phyloP scores from a whole-genome alignment of 345 rosid genomes.

The Populus ilicifolia region DNA sequence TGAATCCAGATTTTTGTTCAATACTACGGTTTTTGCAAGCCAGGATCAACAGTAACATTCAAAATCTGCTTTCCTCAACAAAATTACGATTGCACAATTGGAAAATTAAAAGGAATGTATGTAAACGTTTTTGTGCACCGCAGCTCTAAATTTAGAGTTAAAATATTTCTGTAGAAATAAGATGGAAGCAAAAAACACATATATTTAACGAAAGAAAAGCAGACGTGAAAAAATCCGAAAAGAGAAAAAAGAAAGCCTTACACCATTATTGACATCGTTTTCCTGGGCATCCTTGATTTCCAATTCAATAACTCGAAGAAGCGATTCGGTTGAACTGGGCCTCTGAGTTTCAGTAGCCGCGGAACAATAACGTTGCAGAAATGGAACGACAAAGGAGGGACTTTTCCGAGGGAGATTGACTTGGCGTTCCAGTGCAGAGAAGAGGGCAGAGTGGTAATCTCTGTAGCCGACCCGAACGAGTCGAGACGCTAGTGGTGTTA shows the following conservation, averaged over 20 bases:
- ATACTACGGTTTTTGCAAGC: neutral
- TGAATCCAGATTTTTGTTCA: neutral
- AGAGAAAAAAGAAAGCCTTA: conserved; percentile 10
- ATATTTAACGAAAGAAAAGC: neutral
- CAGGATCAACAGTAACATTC: too few species aligned
- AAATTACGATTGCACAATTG: neutral
- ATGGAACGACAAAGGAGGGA: conserved; percentile 15
- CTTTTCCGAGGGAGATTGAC: conserved; percentile 13
- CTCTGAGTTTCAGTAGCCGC: conserved; percentile 31
- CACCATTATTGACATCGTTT: conserved; percentile 51
- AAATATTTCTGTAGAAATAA: too few species aligned
- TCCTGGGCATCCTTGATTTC: conserved; percentile 67
- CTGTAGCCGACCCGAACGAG: conserved; percentile 31
- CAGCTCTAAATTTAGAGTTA: too few species aligned
- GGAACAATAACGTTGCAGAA: conserved; percentile 26
- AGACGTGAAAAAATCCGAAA: neutral
- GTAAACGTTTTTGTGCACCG: neutral
- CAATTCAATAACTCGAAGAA: conserved; percentile 54
- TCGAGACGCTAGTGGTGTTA: conserved; percentile 40
- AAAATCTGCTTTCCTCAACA: neutral
- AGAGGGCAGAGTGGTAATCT: conserved; percentile 22
- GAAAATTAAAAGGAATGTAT: neutral
- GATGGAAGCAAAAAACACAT: neutral
- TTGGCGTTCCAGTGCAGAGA: conserved; percentile 22
- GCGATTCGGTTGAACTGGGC: conserved; percentile 48